Evolutionary conservation across 106 monocot genomes (phyloP).

Genomic region (Apostasia ramifera): DNA sequence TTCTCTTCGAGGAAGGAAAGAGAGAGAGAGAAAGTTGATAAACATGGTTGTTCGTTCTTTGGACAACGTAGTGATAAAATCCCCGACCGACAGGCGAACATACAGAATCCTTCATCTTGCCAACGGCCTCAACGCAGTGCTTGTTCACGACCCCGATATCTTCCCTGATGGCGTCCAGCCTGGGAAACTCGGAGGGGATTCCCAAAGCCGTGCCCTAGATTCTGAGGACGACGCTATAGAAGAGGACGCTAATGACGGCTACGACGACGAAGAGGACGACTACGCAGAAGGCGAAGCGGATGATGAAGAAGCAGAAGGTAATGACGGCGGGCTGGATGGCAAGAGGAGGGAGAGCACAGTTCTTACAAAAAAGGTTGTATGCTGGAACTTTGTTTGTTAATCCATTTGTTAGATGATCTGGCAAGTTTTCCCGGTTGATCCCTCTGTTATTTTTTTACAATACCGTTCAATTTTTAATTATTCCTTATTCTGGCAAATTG

Average conservation of each 20-base stretch:
- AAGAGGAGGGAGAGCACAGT: conserved; percentile 26
- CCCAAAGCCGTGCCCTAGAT: conserved; percentile 7
- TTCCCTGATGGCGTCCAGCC: conserved; percentile 37
- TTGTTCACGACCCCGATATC: conserved; percentile 97
- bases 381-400: no score
- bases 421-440: no score
- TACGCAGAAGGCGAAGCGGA: conserved; percentile 31
- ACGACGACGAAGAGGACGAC: conserved; percentile 18
- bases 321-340: background rate
- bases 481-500: no score
- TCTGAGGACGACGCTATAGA: conserved; percentile 15
- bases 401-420: no score
- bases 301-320: conserved; percentile 29
- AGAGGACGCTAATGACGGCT: conserved; percentile 10
- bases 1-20: no score
- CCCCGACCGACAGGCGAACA: conserved; percentile 59
- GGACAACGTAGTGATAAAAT: conserved; percentile 63
- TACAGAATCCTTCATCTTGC: conserved; percentile 66
- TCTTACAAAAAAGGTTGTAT: conserved; percentile 71
- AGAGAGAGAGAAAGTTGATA: no score
- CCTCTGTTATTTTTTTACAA: no score
- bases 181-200: background rate
- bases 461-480: no score
- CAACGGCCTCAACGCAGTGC: conserved; percentile 74
- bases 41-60: conserved; percentile 2